These are phyloP conservation scores for Coniochaeta sp. DNA, from an alignment of 2,329 filamentous ascomycete species.

Conservation along the genomic window DNA sequence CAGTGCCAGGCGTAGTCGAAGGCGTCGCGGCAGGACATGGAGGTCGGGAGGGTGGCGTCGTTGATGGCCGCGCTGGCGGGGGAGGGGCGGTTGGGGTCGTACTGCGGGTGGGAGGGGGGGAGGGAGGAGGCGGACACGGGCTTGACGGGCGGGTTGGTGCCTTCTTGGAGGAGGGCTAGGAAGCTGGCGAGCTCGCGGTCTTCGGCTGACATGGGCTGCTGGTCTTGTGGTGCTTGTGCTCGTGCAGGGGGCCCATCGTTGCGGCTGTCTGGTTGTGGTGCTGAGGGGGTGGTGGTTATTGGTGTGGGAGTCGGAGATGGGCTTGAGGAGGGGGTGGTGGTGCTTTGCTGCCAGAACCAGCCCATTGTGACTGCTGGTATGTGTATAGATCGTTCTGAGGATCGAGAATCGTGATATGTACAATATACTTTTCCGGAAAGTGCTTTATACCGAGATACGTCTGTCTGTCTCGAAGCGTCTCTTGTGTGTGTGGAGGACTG, in stretches of 20 bases:
- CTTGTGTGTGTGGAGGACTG: too few relatives aligned
- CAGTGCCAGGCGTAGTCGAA: conserved; percentile 96
- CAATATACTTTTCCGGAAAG: neutral
- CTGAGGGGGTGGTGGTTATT: neutral
- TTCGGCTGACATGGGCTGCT: conserved; percentile 14
- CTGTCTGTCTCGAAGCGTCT: too few relatives aligned
- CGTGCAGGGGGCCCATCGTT: conserved; percentile 2
- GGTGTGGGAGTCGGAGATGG: neutral
- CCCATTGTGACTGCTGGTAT: conserved; percentile 44
- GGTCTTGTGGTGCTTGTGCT: neutral
- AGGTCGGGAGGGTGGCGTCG: conserved; percentile 66
- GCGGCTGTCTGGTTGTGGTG: neutral
- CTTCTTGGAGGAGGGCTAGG: conserved; percentile 36
- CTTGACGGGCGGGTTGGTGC: conserved; percentile 16
- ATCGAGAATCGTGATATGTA: neutral
- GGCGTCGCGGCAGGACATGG: conserved; percentile 81
- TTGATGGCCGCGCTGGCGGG: conserved; percentile 40
- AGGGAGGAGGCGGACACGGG: conserved; percentile 9
- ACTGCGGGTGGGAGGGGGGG: conserved; percentile 12
- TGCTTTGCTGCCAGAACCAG: conserved; percentile 49
- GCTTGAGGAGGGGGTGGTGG: conserved; percentile 6
- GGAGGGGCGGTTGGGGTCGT: conserved; percentile 17
- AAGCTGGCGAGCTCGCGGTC: conserved; percentile 51
- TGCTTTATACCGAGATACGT: neutral
- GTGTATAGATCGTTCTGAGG: neutral